Percentiles rank a stretch among this genome's conserved stretches.
Evolutionary conservation across 1,284 basidiomycete species (phyloP).

Genomic region (Leccinum fallax): DNA sequence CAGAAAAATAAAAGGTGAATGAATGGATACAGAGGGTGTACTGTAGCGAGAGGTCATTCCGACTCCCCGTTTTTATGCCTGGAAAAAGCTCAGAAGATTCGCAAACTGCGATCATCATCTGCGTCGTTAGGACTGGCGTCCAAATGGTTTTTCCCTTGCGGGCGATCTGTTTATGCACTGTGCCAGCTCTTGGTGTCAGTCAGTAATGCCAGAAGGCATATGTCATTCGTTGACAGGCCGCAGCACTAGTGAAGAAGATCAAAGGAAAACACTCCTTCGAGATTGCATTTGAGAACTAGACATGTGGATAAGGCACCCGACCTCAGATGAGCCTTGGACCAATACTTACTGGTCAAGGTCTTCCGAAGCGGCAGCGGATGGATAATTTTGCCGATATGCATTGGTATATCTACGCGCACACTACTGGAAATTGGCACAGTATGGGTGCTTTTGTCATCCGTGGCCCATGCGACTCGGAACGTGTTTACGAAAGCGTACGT

Average conservation of each 20-base stretch:
- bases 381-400: neutral
- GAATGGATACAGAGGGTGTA: neutral
- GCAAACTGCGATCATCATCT: neutral
- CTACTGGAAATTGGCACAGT: neutral
- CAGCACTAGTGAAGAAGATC: neutral
- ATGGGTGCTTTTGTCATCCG: neutral
- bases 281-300: neutral
- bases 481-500: neutral
- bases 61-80: slow-evolving; percentile 11
- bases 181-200: neutral
- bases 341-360: neutral
- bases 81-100: neutral
- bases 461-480: too few relatives aligned
- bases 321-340: neutral
- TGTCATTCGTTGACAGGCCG: neutral
- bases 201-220: neutral
- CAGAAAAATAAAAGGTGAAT: neutral
- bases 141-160: neutral
- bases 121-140: too few relatives aligned
- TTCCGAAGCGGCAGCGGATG: neutral
- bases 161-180: neutral
- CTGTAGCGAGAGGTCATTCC: neutral
- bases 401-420: neutral
- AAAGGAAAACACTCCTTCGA: neutral
- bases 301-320: neutral